Evolutionary conservation across 2,329 filamentous ascomycete species (phyloP), one percentile per base, ranked within the genome.

Genomic region (Ascocoryne sarcoides): DNA sequence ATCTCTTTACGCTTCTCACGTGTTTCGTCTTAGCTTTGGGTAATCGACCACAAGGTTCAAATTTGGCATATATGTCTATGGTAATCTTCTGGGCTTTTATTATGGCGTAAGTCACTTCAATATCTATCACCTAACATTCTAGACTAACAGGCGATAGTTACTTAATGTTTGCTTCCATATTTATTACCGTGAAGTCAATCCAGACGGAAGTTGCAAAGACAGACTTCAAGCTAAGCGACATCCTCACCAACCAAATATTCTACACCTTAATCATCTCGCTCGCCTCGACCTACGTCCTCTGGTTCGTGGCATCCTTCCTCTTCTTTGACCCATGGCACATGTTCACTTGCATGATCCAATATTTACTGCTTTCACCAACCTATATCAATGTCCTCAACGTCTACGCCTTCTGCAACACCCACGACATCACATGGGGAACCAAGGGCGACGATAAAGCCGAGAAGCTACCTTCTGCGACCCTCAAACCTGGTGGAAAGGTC

Each of bases 251-350:
- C 62, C 71, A 78, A 48, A 77, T 93, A 43, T 96, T 98, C 67
- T 88, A 92, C 63, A 93, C 87, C 23, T 74, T 98, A 48, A 92
- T 98, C 53, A 79, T 98, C 37, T 95, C 89, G 1, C 76, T 96
- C 56, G 75, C 84, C 55, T 92, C 88, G 9, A 98, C 92, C 0
- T 98, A 92, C 60, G 73, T 93, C 47, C 80, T 98, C 56, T 98
- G 89, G 83, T 75, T 96, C 44, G 66, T 98, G 37, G 84, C 87
- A 0, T 95, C 88, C 7, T 71, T 98, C 50, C 70, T 98, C 52
- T 96, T 96, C 79, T 79, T 96, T 63, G 92, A 98, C 61, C 92
- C 92, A 3, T 98, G 92, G 90, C 92, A 98, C 67, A 96, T 98
- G 88, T 74, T 95, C 62, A 96, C 92, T n/a, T 81, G 83, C 43